Evolutionary conservation across 257 asterid species (phyloP).

Genomic region (Solanum sitiens): DNA sequence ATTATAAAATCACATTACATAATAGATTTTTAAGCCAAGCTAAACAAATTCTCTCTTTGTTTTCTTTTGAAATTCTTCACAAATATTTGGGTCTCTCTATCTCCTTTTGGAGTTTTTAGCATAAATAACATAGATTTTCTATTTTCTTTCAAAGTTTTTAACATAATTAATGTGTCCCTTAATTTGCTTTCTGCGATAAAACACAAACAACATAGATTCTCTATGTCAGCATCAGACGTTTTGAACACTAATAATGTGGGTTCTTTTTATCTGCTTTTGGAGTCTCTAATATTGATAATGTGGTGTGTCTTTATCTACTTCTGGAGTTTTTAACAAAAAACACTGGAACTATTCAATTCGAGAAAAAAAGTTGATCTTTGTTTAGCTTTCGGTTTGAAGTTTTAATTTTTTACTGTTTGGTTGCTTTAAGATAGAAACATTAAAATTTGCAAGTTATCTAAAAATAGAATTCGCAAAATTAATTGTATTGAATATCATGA

Average conservation of each 20-base stretch:
- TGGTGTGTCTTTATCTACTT: neutral
- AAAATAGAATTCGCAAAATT: neutral
- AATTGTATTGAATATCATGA: neutral
- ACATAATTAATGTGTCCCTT: neutral
- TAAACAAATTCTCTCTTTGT: neutral
- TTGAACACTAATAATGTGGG: neutral
- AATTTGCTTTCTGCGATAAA: neutral
- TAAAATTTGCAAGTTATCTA: too few species aligned
- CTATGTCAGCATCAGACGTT: neutral
- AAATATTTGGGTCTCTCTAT: neutral
- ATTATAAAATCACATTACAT: too few species aligned
- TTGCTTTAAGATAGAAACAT: neutral
- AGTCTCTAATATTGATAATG: neutral
- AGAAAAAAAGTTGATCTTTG: too few species aligned
- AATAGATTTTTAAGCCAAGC: too few species aligned
- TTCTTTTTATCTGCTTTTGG: neutral
- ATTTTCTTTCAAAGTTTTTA: neutral
- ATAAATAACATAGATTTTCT: neutral
- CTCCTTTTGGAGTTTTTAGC: neutral
- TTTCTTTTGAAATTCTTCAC: neutral
- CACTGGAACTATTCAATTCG: too few species aligned
- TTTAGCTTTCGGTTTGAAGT: neutral
- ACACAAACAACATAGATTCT: neutral
- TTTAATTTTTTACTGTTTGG: neutral
- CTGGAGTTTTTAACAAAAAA: neutral